Conservation (phyloP, 2,329 filamentous ascomycete species). For the Aspergillus sp. region DNA sequence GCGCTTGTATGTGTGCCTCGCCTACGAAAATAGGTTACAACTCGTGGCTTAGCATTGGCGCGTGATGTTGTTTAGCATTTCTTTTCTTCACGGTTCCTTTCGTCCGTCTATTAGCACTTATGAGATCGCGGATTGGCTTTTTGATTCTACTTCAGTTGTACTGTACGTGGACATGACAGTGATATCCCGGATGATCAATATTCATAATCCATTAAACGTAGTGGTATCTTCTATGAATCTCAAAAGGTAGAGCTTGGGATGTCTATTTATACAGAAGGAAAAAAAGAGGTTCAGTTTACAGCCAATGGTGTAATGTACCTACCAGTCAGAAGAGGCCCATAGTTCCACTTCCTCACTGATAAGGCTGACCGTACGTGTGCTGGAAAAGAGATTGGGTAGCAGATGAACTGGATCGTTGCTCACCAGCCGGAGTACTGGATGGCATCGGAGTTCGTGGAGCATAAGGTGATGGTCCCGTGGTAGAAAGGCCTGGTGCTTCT, state of each 20-base stretch:
- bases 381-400: background rate
- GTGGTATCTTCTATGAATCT: background rate
- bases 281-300: background rate
- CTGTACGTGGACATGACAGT: background rate
- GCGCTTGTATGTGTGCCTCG: background rate
- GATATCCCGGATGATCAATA: constrained; percentile 1
- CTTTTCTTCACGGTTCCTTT: background rate
- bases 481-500: background rate
- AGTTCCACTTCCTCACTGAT: constrained; percentile 11
- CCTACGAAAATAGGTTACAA: constrained; percentile 5
- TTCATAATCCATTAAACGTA: background rate
- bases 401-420: background rate
- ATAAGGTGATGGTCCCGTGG: constrained; percentile 4
- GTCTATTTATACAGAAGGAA: background rate
- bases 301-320: background rate
- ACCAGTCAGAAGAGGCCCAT: background rate
- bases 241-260: background rate
- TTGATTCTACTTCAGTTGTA: background rate
- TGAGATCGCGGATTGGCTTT: background rate
- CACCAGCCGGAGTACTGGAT: background rate
- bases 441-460: constrained; percentile 17
- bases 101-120: background rate
- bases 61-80: background rate
- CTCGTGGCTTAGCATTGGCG: background rate
- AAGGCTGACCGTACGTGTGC: constrained; percentile 16